Conservation (phyloP, 2,329 filamentous ascomycete genomes). For the Aspergillus sp. region DNA sequence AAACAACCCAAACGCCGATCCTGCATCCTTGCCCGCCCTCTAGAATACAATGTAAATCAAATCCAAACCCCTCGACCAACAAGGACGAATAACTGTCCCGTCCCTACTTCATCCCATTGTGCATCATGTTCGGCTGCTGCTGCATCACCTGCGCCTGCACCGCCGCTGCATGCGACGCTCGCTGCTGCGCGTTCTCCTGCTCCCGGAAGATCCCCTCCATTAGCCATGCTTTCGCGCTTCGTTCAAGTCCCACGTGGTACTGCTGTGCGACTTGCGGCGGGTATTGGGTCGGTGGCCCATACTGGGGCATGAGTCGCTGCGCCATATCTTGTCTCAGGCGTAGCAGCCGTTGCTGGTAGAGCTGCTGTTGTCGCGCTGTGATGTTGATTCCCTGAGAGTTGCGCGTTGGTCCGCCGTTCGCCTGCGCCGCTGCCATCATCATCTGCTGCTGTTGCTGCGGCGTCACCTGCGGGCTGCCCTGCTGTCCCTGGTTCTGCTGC, state of each 20-base stretch:
- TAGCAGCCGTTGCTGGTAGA: slow-evolving; percentile 29
- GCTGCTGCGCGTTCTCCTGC: slow-evolving; percentile 25
- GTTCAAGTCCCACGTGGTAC: slow-evolving; percentile 28
- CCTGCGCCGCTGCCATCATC: slow-evolving; percentile 31
- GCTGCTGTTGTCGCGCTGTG: slow-evolving; percentile 25
- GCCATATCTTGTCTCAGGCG: slow-evolving; percentile 30
- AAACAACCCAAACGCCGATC: no score
- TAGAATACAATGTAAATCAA: no score
- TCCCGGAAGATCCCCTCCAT: slow-evolving; percentile 27
- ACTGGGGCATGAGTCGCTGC: slow-evolving; percentile 27
- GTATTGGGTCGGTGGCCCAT: slow-evolving; percentile 30
- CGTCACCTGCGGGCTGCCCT: slow-evolving; percentile 26
- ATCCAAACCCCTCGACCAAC: no score
- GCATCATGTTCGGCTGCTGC: slow-evolving; percentile 36
- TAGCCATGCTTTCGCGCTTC: slow-evolving; percentile 25
- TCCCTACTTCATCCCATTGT: slow-evolving; percentile 28
- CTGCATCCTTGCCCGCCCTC: no score
- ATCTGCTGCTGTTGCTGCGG: slow-evolving; percentile 29
- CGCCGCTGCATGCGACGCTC: slow-evolving; percentile 20
- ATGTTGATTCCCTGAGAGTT: slow-evolving; percentile 20
- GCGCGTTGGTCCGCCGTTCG: slow-evolving; percentile 27
- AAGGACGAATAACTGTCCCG: slow-evolving; percentile 15
- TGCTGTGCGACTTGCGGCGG: slow-evolving; percentile 30
- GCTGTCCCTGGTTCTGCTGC: slow-evolving; percentile 19
- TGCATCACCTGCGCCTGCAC: slow-evolving; percentile 26